Conservation (phyloP, 2,329 filamentous ascomycete species). For the Verticillium alfalfae region DNA sequence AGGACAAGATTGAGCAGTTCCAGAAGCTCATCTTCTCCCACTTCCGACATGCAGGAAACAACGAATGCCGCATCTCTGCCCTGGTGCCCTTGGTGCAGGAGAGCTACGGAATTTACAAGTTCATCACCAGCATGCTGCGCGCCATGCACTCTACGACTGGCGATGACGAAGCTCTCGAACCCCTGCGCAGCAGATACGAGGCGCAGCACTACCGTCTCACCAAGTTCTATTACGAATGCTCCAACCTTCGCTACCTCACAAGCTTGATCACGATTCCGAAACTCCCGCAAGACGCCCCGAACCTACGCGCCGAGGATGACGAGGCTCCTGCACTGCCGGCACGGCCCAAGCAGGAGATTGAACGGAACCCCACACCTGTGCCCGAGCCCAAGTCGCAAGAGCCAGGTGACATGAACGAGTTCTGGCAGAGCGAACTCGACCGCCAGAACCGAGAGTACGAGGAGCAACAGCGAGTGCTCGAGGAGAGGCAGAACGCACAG, state of each 20-base stretch:
- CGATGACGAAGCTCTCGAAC: constrained; percentile 86
- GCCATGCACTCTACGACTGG: constrained; percentile 97
- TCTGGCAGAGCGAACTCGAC: constrained; percentile 92
- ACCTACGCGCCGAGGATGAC: constrained; percentile 79
- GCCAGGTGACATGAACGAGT: constrained; percentile 92
- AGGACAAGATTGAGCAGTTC: constrained; percentile 98
- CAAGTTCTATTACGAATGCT: constrained; percentile 99
- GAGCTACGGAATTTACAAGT: constrained; percentile 99
- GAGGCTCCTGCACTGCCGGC: constrained; percentile 76
- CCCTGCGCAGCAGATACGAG: constrained; percentile 82
- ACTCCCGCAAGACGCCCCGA: constrained; percentile 89
- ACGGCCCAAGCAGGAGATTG: constrained; percentile 71
- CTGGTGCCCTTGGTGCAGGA: constrained; percentile 92
- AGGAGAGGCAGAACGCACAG: constrained; percentile 79
- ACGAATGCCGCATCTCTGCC: constrained; percentile 93
- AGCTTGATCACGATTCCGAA: constrained; percentile 95
- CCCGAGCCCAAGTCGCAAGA: constrained; percentile 67
- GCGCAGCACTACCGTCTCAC: constrained; percentile 94
- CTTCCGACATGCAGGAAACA: constrained; percentile 86
- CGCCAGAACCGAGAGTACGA: constrained; percentile 93
- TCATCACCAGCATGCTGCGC: constrained; percentile 97
- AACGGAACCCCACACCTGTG: constrained; percentile 58
- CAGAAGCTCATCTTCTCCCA: constrained; percentile 98
- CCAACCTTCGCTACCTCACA: constrained; percentile 92
- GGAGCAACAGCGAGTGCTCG: constrained; percentile 82